Evolutionary conservation across 805 yeast genomes (phyloP), one percentile per base, ranked within the genome.

Genomic region (Tanozyma kutaoensis): DNA sequence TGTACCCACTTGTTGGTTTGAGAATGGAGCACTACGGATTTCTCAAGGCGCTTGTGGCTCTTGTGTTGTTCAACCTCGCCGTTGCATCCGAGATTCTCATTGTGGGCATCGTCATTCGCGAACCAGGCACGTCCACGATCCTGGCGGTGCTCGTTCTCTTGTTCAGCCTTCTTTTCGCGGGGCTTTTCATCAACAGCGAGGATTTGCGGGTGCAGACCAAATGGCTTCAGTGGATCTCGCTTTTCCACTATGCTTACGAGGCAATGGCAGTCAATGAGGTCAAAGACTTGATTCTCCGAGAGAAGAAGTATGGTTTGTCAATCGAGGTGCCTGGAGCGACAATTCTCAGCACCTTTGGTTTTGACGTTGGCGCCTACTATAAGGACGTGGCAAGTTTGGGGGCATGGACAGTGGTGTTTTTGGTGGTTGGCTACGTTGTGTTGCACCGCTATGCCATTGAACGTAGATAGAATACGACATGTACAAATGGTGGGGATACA

Each of bases 311-410:
- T 44, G 98, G 98, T 0, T 64, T 91, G 23, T 79, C 86, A 24
- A 88, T 91, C 40, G 95, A 85, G 50, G 93, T 91, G 11, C 98
- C 98, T 0, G 98, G 98, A 8, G 97, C 98, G 2, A 93, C 94
- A 2, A 91, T 91, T 30, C 63, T 91, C 39, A 80, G 93, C 39
- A 84, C 97, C 0, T 91, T 91, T 58, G 98, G 98, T 0, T 91
- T 91, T 50, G 69, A 81, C 37, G 88, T 82, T 10, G 71, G 74
- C 14, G 91, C 86, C 2, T 67, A 80, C 28, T 52, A 69, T 50
- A 58, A 60, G 20, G 97, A 91, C 48, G 62, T 76, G 16, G 46
- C 62, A 19, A 69, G 69, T 33, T 59, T 91, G 27, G 56, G 58
- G 0, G 62, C 66, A 0, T 72, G 79, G 60, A 64, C 74, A 17